Percentiles rank a stretch among this genome's conserved stretches.
Conservation (phyloP, 805 yeast species). For the Helenozyma baotianmanensis region DNA sequence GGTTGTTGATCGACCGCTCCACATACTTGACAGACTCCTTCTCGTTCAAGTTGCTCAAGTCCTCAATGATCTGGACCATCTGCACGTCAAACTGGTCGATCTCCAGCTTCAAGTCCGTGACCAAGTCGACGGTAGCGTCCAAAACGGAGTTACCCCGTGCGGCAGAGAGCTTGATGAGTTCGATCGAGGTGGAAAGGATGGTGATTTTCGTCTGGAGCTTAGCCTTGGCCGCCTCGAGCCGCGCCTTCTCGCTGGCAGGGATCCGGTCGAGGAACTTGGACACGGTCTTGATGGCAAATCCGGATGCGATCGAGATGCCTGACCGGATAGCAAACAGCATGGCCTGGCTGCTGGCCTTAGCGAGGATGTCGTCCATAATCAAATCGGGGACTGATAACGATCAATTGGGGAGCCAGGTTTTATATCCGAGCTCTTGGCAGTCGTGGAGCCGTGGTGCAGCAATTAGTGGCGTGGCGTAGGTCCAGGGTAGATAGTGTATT, state of each 20-base stretch:
- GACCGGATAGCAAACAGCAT: constrained; percentile 77
- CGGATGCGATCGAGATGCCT: constrained; percentile 69
- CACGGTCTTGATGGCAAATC: constrained; percentile 67
- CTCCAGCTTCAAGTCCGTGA: constrained; percentile 51
- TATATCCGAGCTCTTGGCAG: too few relatives aligned
- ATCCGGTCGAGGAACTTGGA: constrained; percentile 48
- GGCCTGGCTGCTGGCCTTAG: constrained; percentile 68
- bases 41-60: constrained; percentile 24
- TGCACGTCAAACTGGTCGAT: constrained; percentile 53
- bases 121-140: constrained; percentile 49
- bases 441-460: too few relatives aligned
- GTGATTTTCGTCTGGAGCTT: constrained; percentile 54
- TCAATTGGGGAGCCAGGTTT: too few relatives aligned
- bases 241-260: constrained; percentile 49
- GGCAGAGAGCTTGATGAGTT: constrained; percentile 56
- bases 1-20: constrained; percentile 43
- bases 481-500: too few relatives aligned
- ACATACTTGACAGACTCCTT: constrained; percentile 41
- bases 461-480: too few relatives aligned
- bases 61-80: constrained; percentile 37
- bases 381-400: too few relatives aligned
- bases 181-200: constrained; percentile 63
- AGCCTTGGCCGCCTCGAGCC: constrained; percentile 38
- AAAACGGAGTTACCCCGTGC: constrained; percentile 59
- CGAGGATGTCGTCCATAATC: constrained; percentile 39